These are phyloP conservation scores for Corylus americana DNA, from an alignment of 306 rosid genomes.

Conservation along the genomic window DNA sequence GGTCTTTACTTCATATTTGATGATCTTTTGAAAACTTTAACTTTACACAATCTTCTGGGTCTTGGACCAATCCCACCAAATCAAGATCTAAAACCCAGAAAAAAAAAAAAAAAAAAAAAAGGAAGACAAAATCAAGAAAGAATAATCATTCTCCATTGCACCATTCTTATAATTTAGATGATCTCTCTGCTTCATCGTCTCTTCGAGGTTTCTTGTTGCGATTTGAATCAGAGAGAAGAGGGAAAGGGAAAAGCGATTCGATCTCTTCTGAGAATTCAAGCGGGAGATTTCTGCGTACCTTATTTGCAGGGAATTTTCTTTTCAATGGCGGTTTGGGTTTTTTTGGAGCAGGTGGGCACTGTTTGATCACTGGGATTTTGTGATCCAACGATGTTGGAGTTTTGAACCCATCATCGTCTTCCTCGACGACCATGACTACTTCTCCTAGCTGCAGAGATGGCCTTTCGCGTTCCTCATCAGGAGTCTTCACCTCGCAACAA, in stretches of 20 bases:
- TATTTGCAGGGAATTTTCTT: constrained; percentile 24
- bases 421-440: not conserved
- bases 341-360: constrained; percentile 68
- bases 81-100: constrained; percentile 11
- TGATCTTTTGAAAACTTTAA: constrained; percentile 31
- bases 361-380: constrained; percentile 40
- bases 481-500: not conserved
- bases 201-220: constrained; percentile 48
- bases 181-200: not conserved
- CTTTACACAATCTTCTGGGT: constrained; percentile 30
- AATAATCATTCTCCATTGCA: not conserved
- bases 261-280: constrained; percentile 42
- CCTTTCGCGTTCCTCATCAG: constrained; percentile 5
- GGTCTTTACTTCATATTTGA: constrained; percentile 17
- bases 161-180: not conserved
- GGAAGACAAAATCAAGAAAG: not conserved
- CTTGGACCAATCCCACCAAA: constrained; percentile 4
- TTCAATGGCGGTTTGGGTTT: constrained; percentile 40
- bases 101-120: not conserved
- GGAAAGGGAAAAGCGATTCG: constrained; percentile 38
- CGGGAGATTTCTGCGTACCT: constrained; percentile 22
- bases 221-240: constrained; percentile 22
- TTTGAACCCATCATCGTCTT: constrained; percentile 52
- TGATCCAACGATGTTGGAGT: constrained; percentile 64
- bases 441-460: not conserved